phyloP scores from a whole-genome alignment of 2,329 filamentous ascomycete genomes.

The Diaporthe citri region DNA sequence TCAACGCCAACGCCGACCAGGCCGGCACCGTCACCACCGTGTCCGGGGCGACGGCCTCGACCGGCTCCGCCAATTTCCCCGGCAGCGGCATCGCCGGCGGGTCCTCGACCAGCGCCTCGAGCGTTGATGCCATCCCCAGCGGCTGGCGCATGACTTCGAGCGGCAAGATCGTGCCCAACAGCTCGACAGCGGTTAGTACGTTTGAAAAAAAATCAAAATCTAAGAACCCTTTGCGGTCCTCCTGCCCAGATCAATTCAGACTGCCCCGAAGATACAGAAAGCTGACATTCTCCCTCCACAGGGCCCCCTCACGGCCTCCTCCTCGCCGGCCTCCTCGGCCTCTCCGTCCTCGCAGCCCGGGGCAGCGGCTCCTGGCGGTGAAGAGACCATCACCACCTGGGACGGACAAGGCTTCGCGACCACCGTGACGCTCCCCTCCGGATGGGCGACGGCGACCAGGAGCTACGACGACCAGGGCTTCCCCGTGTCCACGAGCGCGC shows the following conservation, averaged over 20 bases:
- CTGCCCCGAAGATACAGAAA: background rate
- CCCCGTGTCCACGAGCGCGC: conserved; percentile 50
- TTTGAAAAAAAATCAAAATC: conserved; percentile 32
- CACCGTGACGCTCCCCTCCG: conserved; percentile 53
- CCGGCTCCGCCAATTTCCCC: conserved; percentile 75
- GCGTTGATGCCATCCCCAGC: conserved; percentile 71
- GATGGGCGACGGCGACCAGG: conserved; percentile 50
- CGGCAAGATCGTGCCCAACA: conserved; percentile 83
- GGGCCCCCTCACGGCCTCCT: conserved; percentile 58
- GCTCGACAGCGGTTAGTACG: conserved; percentile 69
- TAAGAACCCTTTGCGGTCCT: too few species aligned
- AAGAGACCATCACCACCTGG: conserved; percentile 60
- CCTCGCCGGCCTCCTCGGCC: conserved; percentile 61
- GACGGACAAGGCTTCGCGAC: conserved; percentile 64
- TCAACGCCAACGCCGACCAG: conserved; percentile 77
- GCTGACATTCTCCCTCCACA: conserved; percentile 39
- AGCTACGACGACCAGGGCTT: conserved; percentile 61
- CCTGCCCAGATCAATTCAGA: background rate
- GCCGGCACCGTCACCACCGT: conserved; percentile 67
- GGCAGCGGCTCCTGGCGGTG: conserved; percentile 52
- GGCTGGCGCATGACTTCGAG: conserved; percentile 85
- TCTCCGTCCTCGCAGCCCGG: conserved; percentile 52
- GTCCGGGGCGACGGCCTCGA: conserved; percentile 73
- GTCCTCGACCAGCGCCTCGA: conserved; percentile 63
- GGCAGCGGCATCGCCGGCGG: conserved; percentile 76